These are phyloP conservation scores for Trichophyton mentagrophytes DNA, from an alignment of 2,329 filamentous ascomycete genomes.

Conservation along the genomic window DNA sequence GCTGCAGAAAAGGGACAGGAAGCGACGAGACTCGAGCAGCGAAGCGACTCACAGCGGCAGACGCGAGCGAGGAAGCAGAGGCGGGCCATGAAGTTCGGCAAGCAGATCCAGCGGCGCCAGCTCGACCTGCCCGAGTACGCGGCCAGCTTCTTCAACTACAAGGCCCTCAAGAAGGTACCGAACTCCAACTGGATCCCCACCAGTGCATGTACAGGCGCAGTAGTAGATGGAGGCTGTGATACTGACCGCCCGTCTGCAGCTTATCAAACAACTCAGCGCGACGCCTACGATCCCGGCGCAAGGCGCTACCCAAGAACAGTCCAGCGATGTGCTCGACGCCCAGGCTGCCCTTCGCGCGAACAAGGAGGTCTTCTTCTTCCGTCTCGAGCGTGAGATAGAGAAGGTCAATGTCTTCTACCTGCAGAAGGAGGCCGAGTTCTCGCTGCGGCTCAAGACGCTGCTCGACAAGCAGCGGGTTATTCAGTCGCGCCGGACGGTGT, in stretches of 20 bases:
- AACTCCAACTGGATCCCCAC: background rate
- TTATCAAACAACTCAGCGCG: slow-evolving; percentile 95
- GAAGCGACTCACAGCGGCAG: background rate
- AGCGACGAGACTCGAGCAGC: background rate
- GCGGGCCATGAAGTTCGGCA: slow-evolving; percentile 87
- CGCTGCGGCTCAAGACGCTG: slow-evolving; percentile 79
- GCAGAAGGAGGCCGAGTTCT: slow-evolving; percentile 97
- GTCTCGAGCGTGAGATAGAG: slow-evolving; percentile 90
- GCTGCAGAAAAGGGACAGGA: background rate
- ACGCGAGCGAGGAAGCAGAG: background rate
- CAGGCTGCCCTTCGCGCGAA: slow-evolving; percentile 87
- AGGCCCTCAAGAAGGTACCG: slow-evolving; percentile 87
- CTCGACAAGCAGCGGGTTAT: slow-evolving; percentile 90
- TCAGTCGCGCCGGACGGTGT: slow-evolving; percentile 61
- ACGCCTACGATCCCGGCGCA: slow-evolving; percentile 74
- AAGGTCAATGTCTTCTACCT: slow-evolving; percentile 98
- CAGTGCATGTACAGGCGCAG: background rate
- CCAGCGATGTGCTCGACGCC: slow-evolving; percentile 49
- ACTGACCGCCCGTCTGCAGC: slow-evolving; percentile 40
- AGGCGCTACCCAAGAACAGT: slow-evolving; percentile 39
- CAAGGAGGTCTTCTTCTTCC: slow-evolving; percentile 97
- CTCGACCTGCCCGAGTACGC: slow-evolving; percentile 99
- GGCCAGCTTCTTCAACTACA: slow-evolving; percentile 98
- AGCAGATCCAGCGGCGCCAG: slow-evolving; percentile 97
- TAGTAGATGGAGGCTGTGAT: slow-evolving; percentile 8